Base-by-base conservation (phyloP, 331 rosid species). In the Acacia pycnantha region DNA sequence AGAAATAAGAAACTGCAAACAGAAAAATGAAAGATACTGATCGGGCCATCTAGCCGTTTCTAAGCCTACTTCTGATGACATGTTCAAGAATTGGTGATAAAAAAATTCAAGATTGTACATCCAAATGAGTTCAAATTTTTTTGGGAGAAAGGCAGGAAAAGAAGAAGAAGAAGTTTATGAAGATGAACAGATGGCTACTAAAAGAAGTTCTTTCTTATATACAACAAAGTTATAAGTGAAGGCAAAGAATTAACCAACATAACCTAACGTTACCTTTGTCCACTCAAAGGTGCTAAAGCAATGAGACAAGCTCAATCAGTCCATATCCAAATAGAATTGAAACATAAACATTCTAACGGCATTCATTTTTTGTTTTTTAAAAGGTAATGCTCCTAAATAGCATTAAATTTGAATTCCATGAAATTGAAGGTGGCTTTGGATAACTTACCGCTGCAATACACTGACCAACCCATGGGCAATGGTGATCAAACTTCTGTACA, bases 401-500 rank as follows among this genome's bases (percentile, higher is more conserved):
- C 61, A 29, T 50, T 41, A 46, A 24, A 12, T 75, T 70, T 50
- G 69, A 73, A 64, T 65, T 47, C 5, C 33, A 86, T 58, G 53
- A 27, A 22, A 59, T 35, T 64, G 48, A 78, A 50, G 56, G 46
- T 67, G 70, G 73, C 35, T 68, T 43, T 48, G 1, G 70, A 44
- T 16, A 80, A 86, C 91, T 88, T 87, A 90, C 97, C 50, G 79
- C 64, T 91, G 89, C 97, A 87, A 92, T 89, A 74, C 97, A 92
- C 75, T 92, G 95, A 70, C 97, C 97, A 81, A 92, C 95, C 97
- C 97, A 91, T 65, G 97, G 97, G 82, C 95, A 92, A 64, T 92
- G 97, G 77, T 92, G 97, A 86, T 92, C 97, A 74, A 92, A 91
- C 83, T 92, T 92, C 53, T 88, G 92, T 58, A 92, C 97, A 82